Evolutionary conservation across 345 rosid species (phyloP).

Genomic region (Linum tenue): DNA sequence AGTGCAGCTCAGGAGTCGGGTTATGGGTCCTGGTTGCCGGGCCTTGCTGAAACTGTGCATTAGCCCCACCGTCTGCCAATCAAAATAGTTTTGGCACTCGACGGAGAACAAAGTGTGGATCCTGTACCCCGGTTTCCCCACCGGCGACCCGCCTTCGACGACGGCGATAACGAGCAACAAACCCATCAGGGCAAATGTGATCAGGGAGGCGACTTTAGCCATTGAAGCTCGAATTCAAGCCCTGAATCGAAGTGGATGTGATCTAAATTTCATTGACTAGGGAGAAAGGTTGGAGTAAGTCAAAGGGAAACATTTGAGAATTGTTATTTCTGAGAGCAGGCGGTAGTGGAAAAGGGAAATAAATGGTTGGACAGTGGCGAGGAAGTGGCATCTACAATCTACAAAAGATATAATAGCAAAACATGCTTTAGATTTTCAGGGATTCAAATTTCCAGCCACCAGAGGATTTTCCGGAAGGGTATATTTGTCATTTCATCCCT

Average conservation of each 20-base stretch:
- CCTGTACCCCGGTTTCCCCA: slow-evolving; percentile 41
- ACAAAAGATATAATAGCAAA: no score
- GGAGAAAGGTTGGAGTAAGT: slow-evolving; percentile 18
- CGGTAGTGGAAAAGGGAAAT: slow-evolving; percentile 3
- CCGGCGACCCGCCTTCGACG: slow-evolving; percentile 20
- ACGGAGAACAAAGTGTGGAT: slow-evolving; percentile 94
- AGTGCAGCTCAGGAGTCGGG: slow-evolving; percentile 89
- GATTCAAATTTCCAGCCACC: no score
- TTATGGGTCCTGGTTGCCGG: slow-evolving; percentile 81
- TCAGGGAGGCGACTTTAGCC: slow-evolving; percentile 26
- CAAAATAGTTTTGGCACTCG: slow-evolving; percentile 91
- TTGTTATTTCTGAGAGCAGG: neutral
- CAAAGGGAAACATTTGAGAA: slow-evolving; percentile 19
- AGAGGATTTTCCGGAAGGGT: no score
- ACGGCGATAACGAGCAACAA: slow-evolving; percentile 21
- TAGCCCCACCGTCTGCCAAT: slow-evolving; percentile 97
- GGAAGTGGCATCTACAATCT: neutral
- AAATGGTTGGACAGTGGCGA: no score
- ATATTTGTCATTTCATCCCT: no score
- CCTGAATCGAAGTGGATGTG: slow-evolving; percentile 25
- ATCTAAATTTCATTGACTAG: slow-evolving; percentile 18
- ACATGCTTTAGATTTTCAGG: no score
- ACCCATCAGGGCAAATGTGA: slow-evolving; percentile 3
- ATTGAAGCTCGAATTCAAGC: slow-evolving; percentile 27
- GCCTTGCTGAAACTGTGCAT: slow-evolving; percentile 87